Percentiles rank a stretch among this genome's conserved stretches.
phyloP scores from a whole-genome alignment of 805 yeast species.

The Ogataea neopini region DNA sequence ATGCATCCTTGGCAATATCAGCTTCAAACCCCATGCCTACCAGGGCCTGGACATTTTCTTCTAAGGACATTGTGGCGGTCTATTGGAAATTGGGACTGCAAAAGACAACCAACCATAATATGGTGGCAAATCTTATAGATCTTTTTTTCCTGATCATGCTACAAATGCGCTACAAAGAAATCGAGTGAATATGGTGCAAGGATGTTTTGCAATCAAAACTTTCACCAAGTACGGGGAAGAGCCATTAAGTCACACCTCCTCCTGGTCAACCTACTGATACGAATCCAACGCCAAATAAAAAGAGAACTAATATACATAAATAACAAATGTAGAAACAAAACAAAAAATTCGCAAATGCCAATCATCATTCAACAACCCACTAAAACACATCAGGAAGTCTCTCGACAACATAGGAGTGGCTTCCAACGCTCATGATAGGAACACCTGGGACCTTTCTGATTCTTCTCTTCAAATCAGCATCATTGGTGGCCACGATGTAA shows the following conservation, averaged over 20 bases:
- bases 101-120: not conserved
- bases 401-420: slow-evolving; percentile 88
- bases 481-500: slow-evolving; percentile 95
- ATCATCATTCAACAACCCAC: not conserved
- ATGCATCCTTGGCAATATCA: slow-evolving; percentile 36
- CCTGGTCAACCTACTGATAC: too few species aligned
- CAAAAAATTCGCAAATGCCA: not conserved
- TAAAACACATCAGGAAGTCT: slow-evolving; percentile 92
- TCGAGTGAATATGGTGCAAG: slow-evolving; percentile 3
- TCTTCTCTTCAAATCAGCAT: slow-evolving; percentile 93
- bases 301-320: slow-evolving; percentile 4
- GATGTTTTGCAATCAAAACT: not conserved
- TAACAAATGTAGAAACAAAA: not conserved
- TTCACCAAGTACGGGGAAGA: too few species aligned
- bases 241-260: too few species aligned
- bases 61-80: slow-evolving; percentile 17
- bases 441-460: slow-evolving; percentile 96
- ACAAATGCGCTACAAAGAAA: not conserved
- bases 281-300: not conserved
- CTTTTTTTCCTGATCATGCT: not conserved
- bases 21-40: slow-evolving; percentile 32
- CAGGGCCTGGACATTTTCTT: slow-evolving; percentile 25
- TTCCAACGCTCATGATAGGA: slow-evolving; percentile 95
- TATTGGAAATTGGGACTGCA: too few species aligned
- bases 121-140: slow-evolving; percentile 3